Evolutionary conservation across 2,329 filamentous ascomycete genomes (phyloP), one percentile per base, ranked within the genome.

Genomic region (Phialophora tarda): DNA sequence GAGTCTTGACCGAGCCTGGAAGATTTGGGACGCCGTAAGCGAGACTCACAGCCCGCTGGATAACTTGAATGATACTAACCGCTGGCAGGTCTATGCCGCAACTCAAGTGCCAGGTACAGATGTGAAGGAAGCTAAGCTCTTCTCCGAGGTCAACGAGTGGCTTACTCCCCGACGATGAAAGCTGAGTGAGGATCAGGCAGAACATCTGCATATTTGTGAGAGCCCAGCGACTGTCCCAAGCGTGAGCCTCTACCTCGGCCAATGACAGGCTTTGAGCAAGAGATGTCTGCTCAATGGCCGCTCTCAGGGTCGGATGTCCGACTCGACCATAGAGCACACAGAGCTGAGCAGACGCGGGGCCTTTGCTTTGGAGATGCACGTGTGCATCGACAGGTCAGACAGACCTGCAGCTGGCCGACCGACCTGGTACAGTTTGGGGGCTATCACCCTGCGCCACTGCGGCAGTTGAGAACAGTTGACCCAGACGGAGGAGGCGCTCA

Each of bases 11-110:
- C 82, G 81, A 66, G 87, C 86, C 2, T 89, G 88, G 75, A 82
- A 82, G 65, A 77, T 90, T 30, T 90, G 87, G 87, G 87, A 88
- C 80, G 86, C 87, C 64, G 85, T 88, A 78, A 78, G 26, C 24
- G 50, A 63, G 14, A 47, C 14, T 28, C 51, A 54, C 10, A 24
- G 17, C 3, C 51, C 26, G 50, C 65, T 8, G 6, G 5, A 8
- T 21, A n/a, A n/a, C 11, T 54, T 12, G 63, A 12, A n/a, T 57
- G 14, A 32, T 38, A 54, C 34, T 69, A 38, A 68, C 67, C n/a
- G 26, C 21, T 2, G n/a, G 47, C 48, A 73, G 85, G 79, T 89
- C 62, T 86, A 85, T 72, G 82, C 82, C 62, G 87, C 84, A 17
- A 82, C 88, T 32, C 85, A 87, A 73, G 80, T 78, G 51, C 83